phyloP scores from a whole-genome alignment of 2,329 filamentous ascomycete genomes.

The Blumeriella jaapii region DNA sequence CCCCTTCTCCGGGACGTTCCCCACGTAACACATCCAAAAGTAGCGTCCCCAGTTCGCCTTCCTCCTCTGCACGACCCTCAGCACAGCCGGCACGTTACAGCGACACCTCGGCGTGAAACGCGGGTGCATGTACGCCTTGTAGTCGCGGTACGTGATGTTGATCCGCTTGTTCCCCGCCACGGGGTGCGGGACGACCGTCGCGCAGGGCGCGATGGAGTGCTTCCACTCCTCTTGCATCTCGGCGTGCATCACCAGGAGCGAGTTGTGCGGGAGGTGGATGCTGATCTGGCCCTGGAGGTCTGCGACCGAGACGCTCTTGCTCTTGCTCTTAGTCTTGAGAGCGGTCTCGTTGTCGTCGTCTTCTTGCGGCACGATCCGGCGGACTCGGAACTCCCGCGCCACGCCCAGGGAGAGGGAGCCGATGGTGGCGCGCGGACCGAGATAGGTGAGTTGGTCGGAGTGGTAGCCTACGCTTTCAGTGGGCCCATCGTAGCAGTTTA shows the following conservation, averaged over 20 bases:
- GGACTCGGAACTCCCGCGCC: constrained; percentile 82
- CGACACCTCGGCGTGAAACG: constrained; percentile 64
- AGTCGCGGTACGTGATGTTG: constrained; percentile 89
- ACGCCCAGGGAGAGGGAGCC: constrained; percentile 86
- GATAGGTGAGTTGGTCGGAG: constrained; percentile 83
- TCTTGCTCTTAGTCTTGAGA: background rate
- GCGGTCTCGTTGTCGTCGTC: constrained; percentile 6
- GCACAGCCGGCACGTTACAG: constrained; percentile 55
- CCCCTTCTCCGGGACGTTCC: constrained; percentile 57
- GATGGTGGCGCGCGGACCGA: constrained; percentile 80
- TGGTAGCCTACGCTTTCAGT: constrained; percentile 84
- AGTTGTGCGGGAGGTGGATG: constrained; percentile 91
- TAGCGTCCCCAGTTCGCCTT: constrained; percentile 68
- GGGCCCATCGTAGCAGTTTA: constrained; percentile 83
- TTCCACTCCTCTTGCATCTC: constrained; percentile 99
- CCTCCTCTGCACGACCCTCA: constrained; percentile 72
- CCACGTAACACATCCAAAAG: constrained; percentile 88
- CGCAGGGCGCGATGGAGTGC: constrained; percentile 67
- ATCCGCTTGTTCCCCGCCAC: constrained; percentile 70
- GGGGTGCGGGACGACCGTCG: constrained; percentile 73
- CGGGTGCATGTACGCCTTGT: constrained; percentile 67
- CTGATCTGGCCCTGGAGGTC: constrained; percentile 77
- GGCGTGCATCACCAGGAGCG: constrained; percentile 87
- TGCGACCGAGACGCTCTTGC: constrained; percentile 26
- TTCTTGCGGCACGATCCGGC: constrained; percentile 57